Evolutionary conservation across 371 early-diverging fungal genomes (phyloP).

Genomic region (Mortierella sp.): DNA sequence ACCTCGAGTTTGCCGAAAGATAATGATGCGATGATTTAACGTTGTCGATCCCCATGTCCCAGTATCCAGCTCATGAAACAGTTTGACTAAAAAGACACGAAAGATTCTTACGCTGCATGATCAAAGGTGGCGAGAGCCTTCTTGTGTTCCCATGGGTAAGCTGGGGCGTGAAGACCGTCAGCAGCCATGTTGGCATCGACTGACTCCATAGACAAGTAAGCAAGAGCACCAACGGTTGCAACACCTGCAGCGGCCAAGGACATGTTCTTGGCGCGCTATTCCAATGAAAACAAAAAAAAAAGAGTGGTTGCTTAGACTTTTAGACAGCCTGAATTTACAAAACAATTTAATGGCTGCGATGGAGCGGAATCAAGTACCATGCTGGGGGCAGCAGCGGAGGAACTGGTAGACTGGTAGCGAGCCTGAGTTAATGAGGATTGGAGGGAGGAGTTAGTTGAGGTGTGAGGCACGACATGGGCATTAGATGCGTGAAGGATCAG

Average conservation of each 20-base stretch:
- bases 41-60: background rate
- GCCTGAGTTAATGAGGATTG: slow-evolving; percentile 14
- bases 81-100: background rate
- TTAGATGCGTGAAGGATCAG: background rate
- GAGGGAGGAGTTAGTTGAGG: background rate
- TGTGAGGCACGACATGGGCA: too few species aligned
- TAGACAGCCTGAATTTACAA: background rate
- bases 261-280: slow-evolving; percentile 57
- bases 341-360: background rate
- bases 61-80: background rate
- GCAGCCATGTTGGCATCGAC: slow-evolving; percentile 84
- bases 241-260: slow-evolving; percentile 70
- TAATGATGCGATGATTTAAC: background rate
- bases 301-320: background rate
- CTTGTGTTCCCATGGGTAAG: slow-evolving; percentile 91
- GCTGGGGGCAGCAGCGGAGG: slow-evolving; percentile 30
- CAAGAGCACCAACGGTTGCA: slow-evolving; percentile 69
- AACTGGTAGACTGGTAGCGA: slow-evolving; percentile 43
- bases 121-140: slow-evolving; percentile 89
- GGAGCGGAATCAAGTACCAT: slow-evolving; percentile 20
- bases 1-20: too few species aligned
- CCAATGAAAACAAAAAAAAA: slow-evolving; percentile 3
- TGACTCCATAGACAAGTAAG: slow-evolving; percentile 63
- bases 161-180: slow-evolving; percentile 93
- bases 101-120: slow-evolving; percentile 85